phyloP scores from a whole-genome alignment of 1,284 basidiomycete genomes.

The Earliella scabrosa region DNA sequence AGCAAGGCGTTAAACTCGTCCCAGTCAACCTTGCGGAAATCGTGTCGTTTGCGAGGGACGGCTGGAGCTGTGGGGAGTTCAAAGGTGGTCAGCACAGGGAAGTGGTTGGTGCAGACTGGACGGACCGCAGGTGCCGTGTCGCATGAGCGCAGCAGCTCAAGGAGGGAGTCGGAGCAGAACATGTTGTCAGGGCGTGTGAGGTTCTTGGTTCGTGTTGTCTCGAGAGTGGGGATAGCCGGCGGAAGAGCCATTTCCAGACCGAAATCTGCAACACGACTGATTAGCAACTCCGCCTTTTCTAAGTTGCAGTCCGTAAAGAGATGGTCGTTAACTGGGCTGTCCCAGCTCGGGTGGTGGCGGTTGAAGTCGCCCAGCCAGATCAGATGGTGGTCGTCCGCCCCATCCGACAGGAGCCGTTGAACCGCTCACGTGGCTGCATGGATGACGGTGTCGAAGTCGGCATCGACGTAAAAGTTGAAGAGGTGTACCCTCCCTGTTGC shows the following conservation, averaged over 20 bases:
- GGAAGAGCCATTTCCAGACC: conserved; percentile 36
- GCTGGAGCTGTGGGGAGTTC: conserved; percentile 6
- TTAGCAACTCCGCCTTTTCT: conserved; percentile 23
- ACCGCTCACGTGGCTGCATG: conserved; percentile 9
- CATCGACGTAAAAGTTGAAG: conserved; percentile 44
- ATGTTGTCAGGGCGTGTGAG: conserved; percentile 40
- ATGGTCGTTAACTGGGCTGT: conserved; percentile 40
- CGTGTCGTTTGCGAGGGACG: neutral
- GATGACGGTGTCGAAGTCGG: conserved; percentile 27
- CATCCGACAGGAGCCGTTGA: neutral
- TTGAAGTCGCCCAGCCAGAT: conserved; percentile 55
- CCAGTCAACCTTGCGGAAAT: conserved; percentile 34
- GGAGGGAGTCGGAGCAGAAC: conserved; percentile 26
- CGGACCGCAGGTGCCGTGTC: conserved; percentile 6
- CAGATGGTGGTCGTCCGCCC: conserved; percentile 15
- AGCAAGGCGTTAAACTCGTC: conserved; percentile 23
- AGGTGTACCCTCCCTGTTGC: conserved; percentile 22
- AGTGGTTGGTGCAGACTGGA: conserved; percentile 27
- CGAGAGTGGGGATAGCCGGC: conserved; percentile 33
- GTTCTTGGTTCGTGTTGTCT: conserved; percentile 31
- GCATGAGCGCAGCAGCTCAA: conserved; percentile 27
- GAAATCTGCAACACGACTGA: conserved; percentile 24
- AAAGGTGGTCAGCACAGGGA: conserved; percentile 25
- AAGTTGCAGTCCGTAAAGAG: conserved; percentile 36
- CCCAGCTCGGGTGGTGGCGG: conserved; percentile 52